Evolutionary conservation across 108 stramenopile species (phyloP), one percentile per base, ranked within the genome.

Genomic region (Conticribra guillardii): DNA sequence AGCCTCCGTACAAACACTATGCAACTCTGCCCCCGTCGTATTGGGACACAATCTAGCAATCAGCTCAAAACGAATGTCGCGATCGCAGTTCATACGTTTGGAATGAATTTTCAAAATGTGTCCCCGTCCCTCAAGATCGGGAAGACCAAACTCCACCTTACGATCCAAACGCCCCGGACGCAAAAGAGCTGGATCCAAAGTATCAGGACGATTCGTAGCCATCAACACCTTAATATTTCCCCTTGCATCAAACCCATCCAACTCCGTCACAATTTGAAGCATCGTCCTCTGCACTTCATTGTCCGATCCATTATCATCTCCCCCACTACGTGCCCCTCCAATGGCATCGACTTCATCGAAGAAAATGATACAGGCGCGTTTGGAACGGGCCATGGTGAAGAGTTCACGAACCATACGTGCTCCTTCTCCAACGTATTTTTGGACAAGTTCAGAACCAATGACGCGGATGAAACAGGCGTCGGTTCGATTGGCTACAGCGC

Each of bases 331-430:
- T 11, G 91, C 89, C 9, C 97, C 95, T 41, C 96, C 95, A 67
- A 96, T 96, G 28, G 94, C 91, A 77, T 97, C 97, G 31, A 97
- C 83, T 76, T 97, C 97, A 74, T 97, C 97, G 73, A 97, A 97
- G 82, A 97, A 97, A 50, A 97, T 88, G 59, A 97, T 96, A 76
- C 97, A 98, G 16, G 94, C 95, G 63, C 96, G 93, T 80, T 98
- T 98, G 64, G 95, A 95, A 29, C 97, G 89, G 17, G 98, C 98
- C 96, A 99, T 94, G 62, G 97, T 96, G 83, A 99, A 99, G 32
- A 99, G 83, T 84, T 99, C 98, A 29, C 98, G 95, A 59, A 99
- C 98, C 97, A 99, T 98, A n/a, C 98, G 90, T 21, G 98, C 98
- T 46, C 98, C 98, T 74, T 99, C 97, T 26, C 97, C 99, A 23